A percentile compares a stretch with the other conserved stretches of the same genome.
Evolutionary conservation across 495 filamentous ascomycete species (phyloP).

Genomic region (Durotheca rogersii): DNA sequence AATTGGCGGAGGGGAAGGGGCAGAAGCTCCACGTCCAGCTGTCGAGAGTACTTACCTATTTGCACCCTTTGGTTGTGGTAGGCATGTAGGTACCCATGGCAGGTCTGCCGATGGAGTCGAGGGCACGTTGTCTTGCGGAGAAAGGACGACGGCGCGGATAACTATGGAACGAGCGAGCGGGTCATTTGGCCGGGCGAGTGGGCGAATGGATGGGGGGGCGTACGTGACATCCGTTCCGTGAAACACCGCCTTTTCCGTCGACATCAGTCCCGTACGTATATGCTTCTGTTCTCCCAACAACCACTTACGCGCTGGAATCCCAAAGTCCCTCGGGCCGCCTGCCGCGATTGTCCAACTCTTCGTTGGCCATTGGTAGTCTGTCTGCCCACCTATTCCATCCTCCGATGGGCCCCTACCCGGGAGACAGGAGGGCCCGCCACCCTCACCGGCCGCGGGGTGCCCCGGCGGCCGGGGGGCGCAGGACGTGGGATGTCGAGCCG

Average conservation of each 20-base stretch:
- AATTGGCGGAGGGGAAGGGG: background rate
- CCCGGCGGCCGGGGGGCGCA: background rate
- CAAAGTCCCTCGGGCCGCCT: too few relatives aligned
- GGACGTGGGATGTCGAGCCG: background rate
- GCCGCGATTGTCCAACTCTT: too few relatives aligned
- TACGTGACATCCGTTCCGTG: background rate
- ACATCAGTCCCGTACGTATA: too few relatives aligned
- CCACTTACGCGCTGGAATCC: too few relatives aligned
- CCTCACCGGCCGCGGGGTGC: background rate
- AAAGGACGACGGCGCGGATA: background rate
- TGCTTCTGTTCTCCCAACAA: too few relatives aligned
- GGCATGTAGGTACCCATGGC: too few relatives aligned
- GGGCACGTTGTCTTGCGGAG: too few relatives aligned
- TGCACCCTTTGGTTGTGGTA: too few relatives aligned
- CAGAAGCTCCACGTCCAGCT: background rate
- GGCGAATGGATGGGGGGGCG: background rate
- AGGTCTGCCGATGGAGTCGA: too few relatives aligned
- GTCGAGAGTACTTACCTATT: background rate
- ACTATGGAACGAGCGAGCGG: background rate
- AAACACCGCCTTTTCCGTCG: background rate
- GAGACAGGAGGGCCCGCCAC: slow-evolving; percentile 16
- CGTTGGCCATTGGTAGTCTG: background rate
- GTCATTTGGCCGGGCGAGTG: background rate
- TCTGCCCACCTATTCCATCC: background rate
- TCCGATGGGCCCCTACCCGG: slow-evolving; percentile 23